phyloP scores from a whole-genome alignment of 1,139 yeast species.

The Protomyces arabidopsidicola region DNA sequence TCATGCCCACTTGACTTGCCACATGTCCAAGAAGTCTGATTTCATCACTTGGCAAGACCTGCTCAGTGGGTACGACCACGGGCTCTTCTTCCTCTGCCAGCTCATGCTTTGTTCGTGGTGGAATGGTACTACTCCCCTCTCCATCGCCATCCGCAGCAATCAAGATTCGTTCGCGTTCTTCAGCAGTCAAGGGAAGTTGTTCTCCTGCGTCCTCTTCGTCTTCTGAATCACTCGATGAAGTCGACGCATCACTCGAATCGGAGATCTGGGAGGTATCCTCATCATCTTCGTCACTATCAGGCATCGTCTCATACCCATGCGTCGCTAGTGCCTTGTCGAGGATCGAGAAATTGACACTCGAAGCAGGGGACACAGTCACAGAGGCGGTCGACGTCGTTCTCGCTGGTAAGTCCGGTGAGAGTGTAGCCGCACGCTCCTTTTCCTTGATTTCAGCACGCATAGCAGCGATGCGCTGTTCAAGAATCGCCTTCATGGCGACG shows the following conservation, averaged over 20 bases:
- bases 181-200: conserved; percentile 5
- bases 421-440: background rate
- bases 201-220: conserved; percentile 15
- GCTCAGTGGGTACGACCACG: conserved; percentile 11
- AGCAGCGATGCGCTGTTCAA: conserved; percentile 15
- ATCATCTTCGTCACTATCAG: conserved; percentile 23
- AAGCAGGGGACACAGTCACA: background rate
- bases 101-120: conserved; percentile 24
- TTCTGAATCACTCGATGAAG: background rate
- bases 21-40: conserved; percentile 72
- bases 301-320: conserved; percentile 23
- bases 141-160: conserved; percentile 24
- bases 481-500: background rate
- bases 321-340: conserved; percentile 19
- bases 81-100: conserved; percentile 21
- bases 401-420: background rate
- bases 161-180: conserved; percentile 16
- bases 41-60: conserved; percentile 42
- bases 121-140: background rate
- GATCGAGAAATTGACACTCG: conserved; percentile 10
- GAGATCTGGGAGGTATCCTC: background rate
- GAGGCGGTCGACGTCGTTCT: background rate
- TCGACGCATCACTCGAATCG: background rate
- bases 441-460: conserved; percentile 17
- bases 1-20: conserved; percentile 60